phyloP scores from a whole-genome alignment of 2,329 filamentous ascomycete species.

The Cercospora nicotianae region DNA sequence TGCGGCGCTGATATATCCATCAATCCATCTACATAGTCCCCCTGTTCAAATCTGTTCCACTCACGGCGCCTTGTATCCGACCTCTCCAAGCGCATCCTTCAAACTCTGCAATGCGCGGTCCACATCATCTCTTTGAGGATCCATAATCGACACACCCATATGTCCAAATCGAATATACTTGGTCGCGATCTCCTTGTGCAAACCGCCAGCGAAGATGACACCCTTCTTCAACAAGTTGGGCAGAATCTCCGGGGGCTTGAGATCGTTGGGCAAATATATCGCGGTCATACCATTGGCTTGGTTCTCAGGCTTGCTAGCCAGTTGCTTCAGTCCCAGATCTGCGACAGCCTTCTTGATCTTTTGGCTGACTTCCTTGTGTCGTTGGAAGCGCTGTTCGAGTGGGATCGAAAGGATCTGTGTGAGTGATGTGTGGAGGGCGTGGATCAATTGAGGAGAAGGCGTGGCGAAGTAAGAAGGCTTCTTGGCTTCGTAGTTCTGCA shows the following conservation, averaged over 20 bases:
- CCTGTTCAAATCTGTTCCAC: neutral
- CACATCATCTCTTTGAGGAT: conserved; percentile 76
- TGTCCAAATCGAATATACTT: conserved; percentile 96
- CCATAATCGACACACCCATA: conserved; percentile 92
- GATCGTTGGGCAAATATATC: conserved; percentile 84
- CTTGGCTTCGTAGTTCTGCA: conserved; percentile 98
- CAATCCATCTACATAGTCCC: neutral
- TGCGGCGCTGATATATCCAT: neutral
- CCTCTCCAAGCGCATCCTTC: conserved; percentile 71
- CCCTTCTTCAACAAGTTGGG: conserved; percentile 82
- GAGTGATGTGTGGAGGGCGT: conserved; percentile 85
- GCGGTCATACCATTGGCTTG: conserved; percentile 98
- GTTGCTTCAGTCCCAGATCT: conserved; percentile 80
- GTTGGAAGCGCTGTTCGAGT: conserved; percentile 77
- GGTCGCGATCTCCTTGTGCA: conserved; percentile 91
- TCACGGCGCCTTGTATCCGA: conserved; percentile 56
- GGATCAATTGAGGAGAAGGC: conserved; percentile 88
- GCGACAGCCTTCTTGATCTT: conserved; percentile 81
- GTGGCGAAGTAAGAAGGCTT: conserved; percentile 98
- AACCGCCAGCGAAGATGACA: conserved; percentile 89
- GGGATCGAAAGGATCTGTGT: conserved; percentile 81
- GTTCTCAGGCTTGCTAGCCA: conserved; percentile 81
- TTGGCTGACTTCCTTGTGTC: conserved; percentile 76
- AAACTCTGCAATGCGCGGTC: conserved; percentile 80
- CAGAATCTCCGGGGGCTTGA: conserved; percentile 78